Percentiles rank a stretch among this genome's conserved stretches.
Evolutionary conservation across 257 asterid species (phyloP).

Genomic region (Ehretia macrophylla): DNA sequence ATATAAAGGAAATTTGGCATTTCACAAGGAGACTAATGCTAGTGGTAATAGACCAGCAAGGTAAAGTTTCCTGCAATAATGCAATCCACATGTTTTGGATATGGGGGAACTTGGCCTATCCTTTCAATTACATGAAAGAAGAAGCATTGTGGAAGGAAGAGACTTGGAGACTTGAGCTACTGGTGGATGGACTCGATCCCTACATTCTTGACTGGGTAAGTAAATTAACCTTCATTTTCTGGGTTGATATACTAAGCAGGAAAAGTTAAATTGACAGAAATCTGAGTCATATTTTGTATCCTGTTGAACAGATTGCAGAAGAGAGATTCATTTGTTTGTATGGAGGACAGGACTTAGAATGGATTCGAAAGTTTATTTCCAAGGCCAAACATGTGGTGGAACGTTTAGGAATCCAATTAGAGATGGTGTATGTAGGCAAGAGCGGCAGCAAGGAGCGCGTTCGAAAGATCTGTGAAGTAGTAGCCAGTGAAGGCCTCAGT

Average conservation of each 20-base stretch:
- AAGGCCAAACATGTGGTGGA: slow-evolving; percentile 29
- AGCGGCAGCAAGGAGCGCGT: slow-evolving; percentile 36
- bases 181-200: slow-evolving; percentile 57
- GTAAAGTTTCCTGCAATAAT: slow-evolving; percentile 49
- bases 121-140: slow-evolving; percentile 51
- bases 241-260: no score
- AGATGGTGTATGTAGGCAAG: slow-evolving; percentile 71
- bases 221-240: background rate
- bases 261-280: background rate
- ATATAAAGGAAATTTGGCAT: slow-evolving; percentile 61
- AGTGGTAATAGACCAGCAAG: slow-evolving; percentile 70
- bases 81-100: slow-evolving; percentile 74
- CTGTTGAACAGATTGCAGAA: slow-evolving; percentile 33
- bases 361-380: slow-evolving; percentile 48
- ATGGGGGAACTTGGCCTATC: slow-evolving; percentile 79
- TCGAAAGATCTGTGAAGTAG: slow-evolving; percentile 22
- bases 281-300: background rate
- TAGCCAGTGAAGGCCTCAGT: slow-evolving; percentile 32
- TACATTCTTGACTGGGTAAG: slow-evolving; percentile 58
- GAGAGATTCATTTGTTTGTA: slow-evolving; percentile 55
- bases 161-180: slow-evolving; percentile 58
- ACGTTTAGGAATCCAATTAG: slow-evolving; percentile 31
- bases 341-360: slow-evolving; percentile 71
- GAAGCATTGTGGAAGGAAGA: slow-evolving; percentile 51
- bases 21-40: slow-evolving; percentile 62